Evolutionary conservation across 495 filamentous ascomycete genomes (phyloP).

Genomic region (Parathielavia appendiculata): DNA sequence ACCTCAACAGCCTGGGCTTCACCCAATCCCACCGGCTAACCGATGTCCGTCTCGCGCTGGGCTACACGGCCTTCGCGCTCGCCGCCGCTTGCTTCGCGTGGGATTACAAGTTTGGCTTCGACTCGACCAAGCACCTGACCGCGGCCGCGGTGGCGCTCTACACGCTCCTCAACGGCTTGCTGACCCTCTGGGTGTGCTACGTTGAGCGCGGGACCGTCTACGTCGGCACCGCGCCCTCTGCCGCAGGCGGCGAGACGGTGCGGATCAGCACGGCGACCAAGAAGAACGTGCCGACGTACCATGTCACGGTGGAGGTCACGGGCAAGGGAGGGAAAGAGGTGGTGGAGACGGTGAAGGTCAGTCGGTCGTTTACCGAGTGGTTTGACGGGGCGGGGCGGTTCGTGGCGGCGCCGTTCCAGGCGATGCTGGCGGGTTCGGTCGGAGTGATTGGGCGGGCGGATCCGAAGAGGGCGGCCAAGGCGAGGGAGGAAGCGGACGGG

Average conservation of each 20-base stretch:
- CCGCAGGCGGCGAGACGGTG: conserved; percentile 44
- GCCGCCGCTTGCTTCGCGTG: conserved; percentile 78
- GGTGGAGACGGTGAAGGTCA: conserved; percentile 51
- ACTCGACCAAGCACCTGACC: conserved; percentile 69
- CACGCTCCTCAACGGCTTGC: conserved; percentile 67
- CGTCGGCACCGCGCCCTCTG: conserved; percentile 49
- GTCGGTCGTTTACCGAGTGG: conserved; percentile 75
- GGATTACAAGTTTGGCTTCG: conserved; percentile 88
- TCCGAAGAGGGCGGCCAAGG: conserved; percentile 46
- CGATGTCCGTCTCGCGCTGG: conserved; percentile 75
- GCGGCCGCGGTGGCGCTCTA: conserved; percentile 72
- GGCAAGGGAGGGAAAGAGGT: conserved; percentile 42
- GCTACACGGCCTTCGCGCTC: conserved; percentile 76
- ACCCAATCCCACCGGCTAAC: conserved; percentile 70
- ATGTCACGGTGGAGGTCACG: conserved; percentile 58
- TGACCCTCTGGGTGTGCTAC: conserved; percentile 82
- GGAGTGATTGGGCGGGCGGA: conserved; percentile 64
- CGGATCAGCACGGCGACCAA: conserved; percentile 60
- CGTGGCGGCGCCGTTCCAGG: conserved; percentile 76
- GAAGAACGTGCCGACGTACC: conserved; percentile 76
- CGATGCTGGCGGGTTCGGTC: conserved; percentile 67
- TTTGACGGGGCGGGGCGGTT: conserved; percentile 80
- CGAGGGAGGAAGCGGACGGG: neutral
- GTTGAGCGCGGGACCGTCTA: conserved; percentile 82
- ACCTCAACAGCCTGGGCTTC: conserved; percentile 80